Evolutionary conservation across 495 filamentous ascomycete genomes (phyloP), one percentile per base, ranked within the genome.

Genomic region (Tuber melanosporum): DNA sequence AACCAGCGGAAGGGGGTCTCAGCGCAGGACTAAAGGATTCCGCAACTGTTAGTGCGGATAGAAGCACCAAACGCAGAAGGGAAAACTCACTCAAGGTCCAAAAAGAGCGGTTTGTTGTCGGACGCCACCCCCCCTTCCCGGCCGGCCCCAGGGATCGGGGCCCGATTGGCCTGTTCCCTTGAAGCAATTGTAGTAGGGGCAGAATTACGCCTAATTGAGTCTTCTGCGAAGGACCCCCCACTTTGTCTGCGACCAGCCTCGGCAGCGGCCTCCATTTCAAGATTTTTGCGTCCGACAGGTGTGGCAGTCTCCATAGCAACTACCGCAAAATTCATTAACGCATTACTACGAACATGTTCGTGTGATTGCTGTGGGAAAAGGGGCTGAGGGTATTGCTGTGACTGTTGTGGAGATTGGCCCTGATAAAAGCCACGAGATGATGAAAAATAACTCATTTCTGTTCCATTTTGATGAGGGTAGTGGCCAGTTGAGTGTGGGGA

Each of bases 271-370:
- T 79, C 80, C 20, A 74, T 77, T 44, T 82, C 80, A 66, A 82
- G 74, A 42, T 73, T 79, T 73, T 73, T 76, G 36, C 80, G 74
- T n/a, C 80, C 80, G 32, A 74, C 43, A 47, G 77, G 71, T 1
- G 77, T 82, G 47, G 77, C 77, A 76, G 73, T 76, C 73, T 76
- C 80, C 81, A 78, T 76, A 2, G 77, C 81, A 44, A 82, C 81
- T 42, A 80, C 78, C 12, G 81, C 81, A 75, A 83, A 80, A 43
- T 70, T 76, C 76, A 83, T 78, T 42, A 83, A 70, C 36, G 81
- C 32, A 69, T 80, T 76, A 44, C 73, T 78, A 49, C 71, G 76
- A 45, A 47, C 43, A 20, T 72, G 71, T 8, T 47, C 74, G 36
- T 73, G 73, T 10, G 71, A 71, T 71, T 79, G 78, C 10, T 80